Evolutionary conservation across 2,329 filamentous ascomycete genomes (phyloP), one percentile per base, ranked within the genome.

Genomic region (Botrytis sinoallii): DNA sequence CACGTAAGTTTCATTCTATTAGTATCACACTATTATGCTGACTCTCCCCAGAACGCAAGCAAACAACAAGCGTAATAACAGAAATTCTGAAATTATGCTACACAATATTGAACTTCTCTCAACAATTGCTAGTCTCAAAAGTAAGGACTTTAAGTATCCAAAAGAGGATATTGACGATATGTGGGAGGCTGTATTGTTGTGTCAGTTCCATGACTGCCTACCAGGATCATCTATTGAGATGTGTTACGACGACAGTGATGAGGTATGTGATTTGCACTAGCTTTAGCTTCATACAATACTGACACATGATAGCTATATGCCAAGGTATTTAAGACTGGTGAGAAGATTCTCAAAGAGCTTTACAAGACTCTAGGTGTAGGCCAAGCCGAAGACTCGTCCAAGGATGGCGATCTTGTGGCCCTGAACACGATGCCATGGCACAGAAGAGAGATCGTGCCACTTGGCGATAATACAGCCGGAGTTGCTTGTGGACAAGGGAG

Each of bases 131-230:
- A 96, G 92, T 3, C 84, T 98, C 75, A 80, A 91, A 75, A 85
- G 86, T 44, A 85, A 85, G 35, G 59, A 63, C 2, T 98, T 97
- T 85, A 92, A 92, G 80, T 99, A 98, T 81, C 96, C 96, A 16
- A 98, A 97, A 83, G 89, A 92, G 81, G 90, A 96, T n/a, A 91
- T 99, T 72, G 96, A 99, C 80, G 88, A 92, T 73, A 97, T 99
- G 90, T 99, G 96, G 96, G 95, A 98, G 84, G 88, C 88, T 72
- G 92, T 95, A 4, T 86, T 98, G 38, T 88, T 98, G 40, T 98
- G 95, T 77, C 96, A 99, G 80, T 99, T 99, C 86, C 96, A 99
- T 77, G 96, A 99, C 81, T 98, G 96, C 81, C 86, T 99, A 70
- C 96, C 96, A 0, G 96, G 96, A 73, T 98, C 94, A 81, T 93